Evolutionary conservation across 805 yeast genomes (phyloP), one percentile per base, ranked within the genome.

Genomic region (Metschnikowia orientalis): DNA sequence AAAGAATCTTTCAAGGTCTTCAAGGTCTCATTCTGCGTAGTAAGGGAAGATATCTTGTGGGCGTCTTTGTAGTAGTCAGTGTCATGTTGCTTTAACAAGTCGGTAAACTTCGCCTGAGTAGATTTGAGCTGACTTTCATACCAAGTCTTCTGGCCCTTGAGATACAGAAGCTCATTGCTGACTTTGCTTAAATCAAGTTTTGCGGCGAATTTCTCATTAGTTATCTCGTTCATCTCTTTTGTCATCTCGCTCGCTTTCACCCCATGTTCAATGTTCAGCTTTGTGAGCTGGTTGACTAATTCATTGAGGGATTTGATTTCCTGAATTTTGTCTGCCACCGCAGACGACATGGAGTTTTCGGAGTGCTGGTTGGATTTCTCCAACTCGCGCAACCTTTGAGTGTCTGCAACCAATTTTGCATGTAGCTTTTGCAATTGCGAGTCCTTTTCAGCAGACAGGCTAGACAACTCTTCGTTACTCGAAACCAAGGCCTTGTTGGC

Each of bases 81-180:
- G 38, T 66, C 69, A 33, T 64, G 61, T 21, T 54, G 57, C 38
- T 65, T 61, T 11, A 65, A 52, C 15, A 66, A 43, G 6, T 61
- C 67, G 3, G 69, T 61, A 30, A 53, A 62, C 31, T 61, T 49
- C 6, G 42, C 44, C 38, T 66, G 72, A n/a, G 57, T 50, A 6
- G 48, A 27, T 22, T 48, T 53, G 38, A 67, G 51, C 42, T 67
- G 70, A 1, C 44, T 39, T 35, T 66, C 71, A 40, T 50, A 65
- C 72, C 72, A 67, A 6, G 44, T 41, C 31, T 59, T 61, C 40
- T 64, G 70, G 18, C 54, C 54, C 23, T 52, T 54, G 14, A 54
- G 38, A 41, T 61, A 63, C 1, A 53, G 25, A 6, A 52, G 48
- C 43, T 63, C 67, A 44, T 62, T 64, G n/a, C 51, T 36, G 2